Conservation (phyloP, 2,329 filamentous ascomycete genomes). For the Exophiala lecanii-corni region DNA sequence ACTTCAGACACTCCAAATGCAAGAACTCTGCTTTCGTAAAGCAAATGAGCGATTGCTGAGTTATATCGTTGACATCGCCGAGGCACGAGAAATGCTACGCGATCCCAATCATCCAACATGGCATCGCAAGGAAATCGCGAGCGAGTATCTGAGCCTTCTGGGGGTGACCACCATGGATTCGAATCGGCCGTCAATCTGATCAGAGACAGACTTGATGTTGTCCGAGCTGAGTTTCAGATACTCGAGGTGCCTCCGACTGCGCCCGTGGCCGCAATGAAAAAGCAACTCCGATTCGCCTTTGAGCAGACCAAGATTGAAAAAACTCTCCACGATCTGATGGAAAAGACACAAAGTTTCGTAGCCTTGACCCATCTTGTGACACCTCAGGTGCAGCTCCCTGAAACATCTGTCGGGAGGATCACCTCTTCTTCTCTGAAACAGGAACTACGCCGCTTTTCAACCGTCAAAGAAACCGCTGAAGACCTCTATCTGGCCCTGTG, state of each 20-base stretch:
- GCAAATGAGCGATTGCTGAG: too few relatives aligned
- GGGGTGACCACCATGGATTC: not conserved
- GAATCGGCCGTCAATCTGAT: not conserved
- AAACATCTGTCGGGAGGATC: too few relatives aligned
- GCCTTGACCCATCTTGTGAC: not conserved
- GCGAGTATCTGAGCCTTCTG: not conserved
- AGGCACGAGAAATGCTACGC: too few relatives aligned
- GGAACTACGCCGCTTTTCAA: too few relatives aligned
- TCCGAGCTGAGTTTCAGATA: not conserved
- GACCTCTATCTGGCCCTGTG: too few relatives aligned
- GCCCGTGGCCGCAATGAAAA: not conserved
- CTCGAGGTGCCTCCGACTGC: not conserved
- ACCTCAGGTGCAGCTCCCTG: too few relatives aligned
- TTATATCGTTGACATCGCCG: too few relatives aligned
- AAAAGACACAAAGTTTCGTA: slow-evolving; percentile 4
- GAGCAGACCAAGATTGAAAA: slow-evolving; percentile 2
- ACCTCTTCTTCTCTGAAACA: too few relatives aligned
- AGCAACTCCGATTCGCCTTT: slow-evolving; percentile 1
- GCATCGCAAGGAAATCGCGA: slow-evolving; percentile 1
- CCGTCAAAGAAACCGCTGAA: too few relatives aligned
- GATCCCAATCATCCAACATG: too few relatives aligned
- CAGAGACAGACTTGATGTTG: not conserved
- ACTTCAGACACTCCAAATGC: too few relatives aligned
- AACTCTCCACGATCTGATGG: not conserved
- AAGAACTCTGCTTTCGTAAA: too few relatives aligned